Percentiles rank a stretch among this genome's conserved stretches.
These are phyloP conservation scores for Yamadazyma siamensis DNA, from an alignment of 1,139 yeast genomes.

Conservation along the genomic window DNA sequence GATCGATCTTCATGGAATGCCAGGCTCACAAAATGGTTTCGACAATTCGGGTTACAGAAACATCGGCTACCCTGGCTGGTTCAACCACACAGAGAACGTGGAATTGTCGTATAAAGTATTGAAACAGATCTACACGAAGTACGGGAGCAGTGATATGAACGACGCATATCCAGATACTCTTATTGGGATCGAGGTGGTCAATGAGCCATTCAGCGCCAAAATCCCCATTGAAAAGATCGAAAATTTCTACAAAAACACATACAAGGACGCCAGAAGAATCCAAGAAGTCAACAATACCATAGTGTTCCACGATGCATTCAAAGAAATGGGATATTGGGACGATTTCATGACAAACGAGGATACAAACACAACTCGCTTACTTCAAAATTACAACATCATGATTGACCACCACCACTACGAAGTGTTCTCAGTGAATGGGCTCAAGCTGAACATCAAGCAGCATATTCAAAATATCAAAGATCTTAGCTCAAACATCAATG, in stretches of 20 bases:
- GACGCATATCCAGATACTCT: constrained; percentile 59
- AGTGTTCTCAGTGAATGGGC: constrained; percentile 66
- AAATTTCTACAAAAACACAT: constrained; percentile 55
- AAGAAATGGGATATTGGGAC: constrained; percentile 61
- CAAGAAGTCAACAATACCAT: constrained; percentile 47
- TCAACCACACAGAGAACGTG: constrained; percentile 48
- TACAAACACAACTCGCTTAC: constrained; percentile 29
- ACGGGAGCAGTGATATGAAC: constrained; percentile 56
- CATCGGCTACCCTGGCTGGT: constrained; percentile 39
- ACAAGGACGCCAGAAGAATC: constrained; percentile 44
- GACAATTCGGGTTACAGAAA: constrained; percentile 92
- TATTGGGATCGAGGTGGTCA: constrained; percentile 78
- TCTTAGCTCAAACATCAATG: constrained; percentile 49
- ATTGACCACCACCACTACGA: constrained; percentile 92
- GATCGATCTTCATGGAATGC: constrained; percentile 94
- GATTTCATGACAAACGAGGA: constrained; percentile 31
- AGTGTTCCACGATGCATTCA: constrained; percentile 74
- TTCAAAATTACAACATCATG: constrained; percentile 61
- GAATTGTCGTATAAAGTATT: constrained; percentile 52
- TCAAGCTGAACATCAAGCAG: constrained; percentile 51
- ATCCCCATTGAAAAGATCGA: constrained; percentile 56
- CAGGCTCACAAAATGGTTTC: constrained; percentile 95
- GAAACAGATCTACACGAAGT: constrained; percentile 47
- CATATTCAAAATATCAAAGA: constrained; percentile 62
- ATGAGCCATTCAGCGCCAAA: constrained; percentile 80